Conservation (phyloP, 495 filamentous ascomycete species). For the Podospora conica region DNA sequence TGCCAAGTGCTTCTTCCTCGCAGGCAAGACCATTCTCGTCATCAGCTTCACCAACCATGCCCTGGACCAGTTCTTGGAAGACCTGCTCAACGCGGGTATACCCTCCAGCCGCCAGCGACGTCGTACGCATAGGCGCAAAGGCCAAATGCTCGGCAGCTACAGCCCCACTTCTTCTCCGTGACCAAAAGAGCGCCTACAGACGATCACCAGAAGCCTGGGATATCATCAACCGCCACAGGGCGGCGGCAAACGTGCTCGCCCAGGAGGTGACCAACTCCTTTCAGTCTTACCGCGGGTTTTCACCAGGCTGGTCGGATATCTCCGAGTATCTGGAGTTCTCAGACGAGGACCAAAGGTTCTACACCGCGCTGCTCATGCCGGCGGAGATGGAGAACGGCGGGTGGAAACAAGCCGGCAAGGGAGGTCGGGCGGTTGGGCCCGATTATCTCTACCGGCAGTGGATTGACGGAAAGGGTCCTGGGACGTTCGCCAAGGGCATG, state of each 20-base stretch:
- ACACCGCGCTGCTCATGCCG: constrained; percentile 51
- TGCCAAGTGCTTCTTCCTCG: constrained; percentile 51
- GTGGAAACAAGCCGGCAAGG: constrained; percentile 35
- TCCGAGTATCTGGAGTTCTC: constrained; percentile 62
- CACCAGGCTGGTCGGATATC: constrained; percentile 30
- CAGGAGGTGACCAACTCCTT: constrained; percentile 14
- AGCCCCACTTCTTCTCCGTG: constrained; percentile 37
- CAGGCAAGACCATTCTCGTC: constrained; percentile 52
- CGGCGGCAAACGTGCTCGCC: constrained; percentile 18
- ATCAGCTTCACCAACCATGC: constrained; percentile 66
- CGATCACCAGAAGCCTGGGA: constrained; percentile 30
- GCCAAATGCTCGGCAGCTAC: constrained; percentile 51
- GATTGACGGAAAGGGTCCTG: constrained; percentile 44
- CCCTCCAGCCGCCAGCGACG: constrained; percentile 18
- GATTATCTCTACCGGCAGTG: constrained; percentile 56
- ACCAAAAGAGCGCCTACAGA: constrained; percentile 34
- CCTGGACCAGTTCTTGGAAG: constrained; percentile 67
- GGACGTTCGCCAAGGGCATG: constrained; percentile 33
- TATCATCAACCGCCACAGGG: constrained; percentile 36
- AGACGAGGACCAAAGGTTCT: constrained; percentile 46
- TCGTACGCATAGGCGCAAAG: constrained; percentile 60
- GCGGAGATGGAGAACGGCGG: constrained; percentile 28
- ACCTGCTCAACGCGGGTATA: constrained; percentile 61
- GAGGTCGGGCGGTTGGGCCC: constrained; percentile 39
- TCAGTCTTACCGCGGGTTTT: not conserved